These are phyloP conservation scores for Hericium erinaceus DNA, from an alignment of 768 basidiomycete genomes.

Conservation along the genomic window DNA sequence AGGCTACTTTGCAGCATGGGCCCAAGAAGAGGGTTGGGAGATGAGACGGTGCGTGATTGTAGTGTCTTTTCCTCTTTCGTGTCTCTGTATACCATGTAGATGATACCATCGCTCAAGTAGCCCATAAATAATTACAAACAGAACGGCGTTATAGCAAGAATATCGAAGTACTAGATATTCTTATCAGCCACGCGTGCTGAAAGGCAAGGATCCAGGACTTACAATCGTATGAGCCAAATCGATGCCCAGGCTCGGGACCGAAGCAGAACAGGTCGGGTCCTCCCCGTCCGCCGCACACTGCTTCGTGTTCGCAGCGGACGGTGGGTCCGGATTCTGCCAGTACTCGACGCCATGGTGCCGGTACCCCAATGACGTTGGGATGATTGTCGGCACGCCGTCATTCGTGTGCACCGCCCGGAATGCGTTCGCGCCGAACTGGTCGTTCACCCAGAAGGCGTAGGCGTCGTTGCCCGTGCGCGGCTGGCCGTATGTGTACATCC, in stretches of 20 bases:
- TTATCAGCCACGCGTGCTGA: not conserved
- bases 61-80: too few relatives aligned
- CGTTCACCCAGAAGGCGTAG: constrained; percentile 9
- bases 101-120: too few relatives aligned
- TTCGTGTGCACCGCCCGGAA: constrained; percentile 5
- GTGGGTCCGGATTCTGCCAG: not conserved
- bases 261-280: not conserved
- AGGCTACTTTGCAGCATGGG: not conserved
- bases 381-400: constrained; percentile 12
- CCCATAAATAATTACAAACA: not conserved
- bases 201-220: not conserved
- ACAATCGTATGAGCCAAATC: not conserved
- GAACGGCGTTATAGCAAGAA: not conserved
- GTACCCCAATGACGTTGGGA: constrained; percentile 10
- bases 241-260: not conserved
- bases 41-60: not conserved
- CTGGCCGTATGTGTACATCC: constrained; percentile 15
- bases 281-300: not conserved
- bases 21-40: not conserved
- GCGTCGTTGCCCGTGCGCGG: constrained; percentile 14
- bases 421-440: constrained; percentile 6
- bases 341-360: constrained; percentile 7
- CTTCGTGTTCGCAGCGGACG: not conserved
- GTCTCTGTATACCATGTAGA: too few relatives aligned
- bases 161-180: not conserved